phyloP scores from a whole-genome alignment of 2,329 filamentous ascomycete genomes.

The Geosmithia putterillii region DNA sequence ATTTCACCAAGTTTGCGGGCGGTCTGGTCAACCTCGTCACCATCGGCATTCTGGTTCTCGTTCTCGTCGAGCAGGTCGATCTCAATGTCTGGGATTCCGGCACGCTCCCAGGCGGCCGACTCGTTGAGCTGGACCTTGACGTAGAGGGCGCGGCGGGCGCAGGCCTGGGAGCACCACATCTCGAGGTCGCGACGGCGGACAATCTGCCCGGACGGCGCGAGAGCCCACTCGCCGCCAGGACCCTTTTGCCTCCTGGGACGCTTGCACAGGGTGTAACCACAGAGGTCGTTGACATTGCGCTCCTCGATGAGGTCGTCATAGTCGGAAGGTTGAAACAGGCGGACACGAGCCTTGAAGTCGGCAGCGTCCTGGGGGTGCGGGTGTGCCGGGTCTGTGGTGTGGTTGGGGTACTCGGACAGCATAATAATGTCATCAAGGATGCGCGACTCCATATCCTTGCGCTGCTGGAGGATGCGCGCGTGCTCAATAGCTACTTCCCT shows the following conservation, averaged over 20 bases:
- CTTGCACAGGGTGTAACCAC: slow-evolving; percentile 74
- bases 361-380: slow-evolving; percentile 45
- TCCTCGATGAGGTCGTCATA: slow-evolving; percentile 84
- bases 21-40: slow-evolving; percentile 27
- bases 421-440: slow-evolving; percentile 63
- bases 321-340: slow-evolving; percentile 72
- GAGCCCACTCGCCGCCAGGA: slow-evolving; percentile 53
- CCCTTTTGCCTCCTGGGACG: slow-evolving; percentile 45
- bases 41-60: slow-evolving; percentile 19
- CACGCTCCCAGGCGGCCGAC: slow-evolving; percentile 74
- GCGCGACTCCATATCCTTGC: slow-evolving; percentile 62
- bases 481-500: slow-evolving; percentile 66
- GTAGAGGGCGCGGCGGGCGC: slow-evolving; percentile 69
- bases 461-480: slow-evolving; percentile 69
- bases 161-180: slow-evolving; percentile 76
- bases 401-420: slow-evolving; percentile 49
- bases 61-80: slow-evolving; percentile 60
- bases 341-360: slow-evolving; percentile 54
- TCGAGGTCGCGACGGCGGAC: slow-evolving; percentile 62
- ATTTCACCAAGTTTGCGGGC: slow-evolving; percentile 26
- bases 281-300: slow-evolving; percentile 70
- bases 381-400: slow-evolving; percentile 6
- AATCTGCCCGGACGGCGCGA: slow-evolving; percentile 44
- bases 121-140: slow-evolving; percentile 81
- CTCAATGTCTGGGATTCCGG: slow-evolving; percentile 39